Percentiles rank a stretch among this genome's conserved stretches.
Evolutionary conservation across 306 rosid species (phyloP).

Genomic region (Casuarina cunninghamiana): DNA sequence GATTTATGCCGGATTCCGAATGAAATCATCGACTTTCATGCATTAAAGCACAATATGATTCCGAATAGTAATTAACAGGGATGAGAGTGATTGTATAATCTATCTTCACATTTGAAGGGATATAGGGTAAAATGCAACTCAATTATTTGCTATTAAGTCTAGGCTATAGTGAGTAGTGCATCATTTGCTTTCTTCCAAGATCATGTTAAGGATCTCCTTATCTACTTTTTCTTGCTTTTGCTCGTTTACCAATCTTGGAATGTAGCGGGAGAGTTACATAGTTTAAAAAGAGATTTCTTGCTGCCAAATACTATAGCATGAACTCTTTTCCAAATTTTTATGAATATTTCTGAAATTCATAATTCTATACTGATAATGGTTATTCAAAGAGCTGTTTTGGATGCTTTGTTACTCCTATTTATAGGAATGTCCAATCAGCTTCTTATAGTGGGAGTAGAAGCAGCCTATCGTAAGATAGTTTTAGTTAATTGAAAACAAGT

Average conservation of each 20-base stretch:
- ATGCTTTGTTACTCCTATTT: neutral
- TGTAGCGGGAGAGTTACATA: neutral
- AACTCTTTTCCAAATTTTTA: neutral
- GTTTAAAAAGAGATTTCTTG: neutral
- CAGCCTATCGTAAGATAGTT: neutral
- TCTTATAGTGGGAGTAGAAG: neutral
- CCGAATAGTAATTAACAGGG: neutral
- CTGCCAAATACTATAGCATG: neutral
- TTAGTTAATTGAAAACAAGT: neutral
- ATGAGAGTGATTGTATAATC: neutral
- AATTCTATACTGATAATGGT: neutral
- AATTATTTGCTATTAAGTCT: neutral
- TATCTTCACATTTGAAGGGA: neutral
- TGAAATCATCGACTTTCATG: neutral
- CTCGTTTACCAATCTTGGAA: neutral
- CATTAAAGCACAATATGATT: neutral
- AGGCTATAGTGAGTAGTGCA: neutral
- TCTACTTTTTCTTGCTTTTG: neutral
- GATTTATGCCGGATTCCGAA: conserved; percentile 7
- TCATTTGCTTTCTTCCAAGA: neutral
- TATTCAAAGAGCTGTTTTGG: neutral
- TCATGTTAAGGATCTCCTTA: neutral
- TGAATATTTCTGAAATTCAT: neutral
- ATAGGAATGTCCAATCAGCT: neutral
- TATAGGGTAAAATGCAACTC: neutral